A percentile compares a stretch with the other conserved stretches of the same genome.
phyloP scores from a whole-genome alignment of 176 grass and related monocot species.

The Avena sativa region DNA sequence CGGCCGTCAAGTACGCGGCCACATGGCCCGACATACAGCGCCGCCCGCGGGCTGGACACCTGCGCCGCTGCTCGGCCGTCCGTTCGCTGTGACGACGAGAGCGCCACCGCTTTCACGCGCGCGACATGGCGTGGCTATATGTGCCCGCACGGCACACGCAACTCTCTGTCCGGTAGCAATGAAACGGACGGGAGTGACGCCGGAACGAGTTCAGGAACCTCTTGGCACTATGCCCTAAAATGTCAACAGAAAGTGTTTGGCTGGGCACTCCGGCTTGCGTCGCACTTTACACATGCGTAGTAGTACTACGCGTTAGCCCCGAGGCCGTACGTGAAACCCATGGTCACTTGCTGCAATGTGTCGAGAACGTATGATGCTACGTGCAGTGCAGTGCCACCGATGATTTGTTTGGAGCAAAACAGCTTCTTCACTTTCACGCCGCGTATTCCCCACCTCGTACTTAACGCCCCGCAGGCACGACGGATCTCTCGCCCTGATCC shows the following conservation, averaged over 20 bases:
- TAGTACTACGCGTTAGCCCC: no score
- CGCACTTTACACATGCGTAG: neutral
- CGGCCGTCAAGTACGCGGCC: conserved; percentile 27
- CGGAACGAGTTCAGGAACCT: neutral
- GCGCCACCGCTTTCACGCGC: neutral
- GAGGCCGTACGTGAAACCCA: no score
- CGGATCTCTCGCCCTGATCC: neutral
- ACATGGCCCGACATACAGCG: neutral
- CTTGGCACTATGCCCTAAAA: neutral
- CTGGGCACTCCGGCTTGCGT: neutral
- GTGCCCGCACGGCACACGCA: neutral
- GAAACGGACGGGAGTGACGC: neutral
- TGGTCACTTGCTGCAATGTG: no score
- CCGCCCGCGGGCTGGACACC: conserved; percentile 36
- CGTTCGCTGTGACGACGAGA: neutral
- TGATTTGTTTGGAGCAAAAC: neutral
- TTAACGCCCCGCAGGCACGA: conserved; percentile 15
- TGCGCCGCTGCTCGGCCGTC: conserved; percentile 30
- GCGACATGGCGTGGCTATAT: neutral
- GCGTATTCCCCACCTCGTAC: conserved; percentile 32
- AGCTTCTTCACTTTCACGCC: neutral
- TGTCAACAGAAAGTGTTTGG: neutral
- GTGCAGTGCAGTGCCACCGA: neutral
- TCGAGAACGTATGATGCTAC: no score
- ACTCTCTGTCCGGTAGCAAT: neutral